Evolutionary conservation across 1,139 yeast genomes (phyloP).

Genomic region (Magnusiomyces fungicola): DNA sequence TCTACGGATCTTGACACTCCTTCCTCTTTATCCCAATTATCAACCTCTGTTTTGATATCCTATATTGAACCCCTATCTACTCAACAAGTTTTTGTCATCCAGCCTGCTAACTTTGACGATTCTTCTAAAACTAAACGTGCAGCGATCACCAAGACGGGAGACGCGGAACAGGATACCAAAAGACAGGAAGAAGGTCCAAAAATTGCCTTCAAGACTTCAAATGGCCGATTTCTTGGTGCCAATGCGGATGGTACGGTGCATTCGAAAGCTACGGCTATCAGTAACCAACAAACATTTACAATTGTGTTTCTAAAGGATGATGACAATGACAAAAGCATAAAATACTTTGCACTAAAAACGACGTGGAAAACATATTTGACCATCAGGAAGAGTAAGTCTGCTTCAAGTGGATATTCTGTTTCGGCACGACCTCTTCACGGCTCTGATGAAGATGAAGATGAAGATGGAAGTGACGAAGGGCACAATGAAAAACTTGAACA

Average conservation of each 20-base stretch:
- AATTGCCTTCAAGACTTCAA: constrained; percentile 32
- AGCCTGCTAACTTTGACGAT: constrained; percentile 23
- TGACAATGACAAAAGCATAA: neutral
- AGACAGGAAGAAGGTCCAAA: neutral
- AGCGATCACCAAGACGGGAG: neutral
- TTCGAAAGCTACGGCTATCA: constrained; percentile 35
- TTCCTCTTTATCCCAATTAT: constrained; percentile 1
- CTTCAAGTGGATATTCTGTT: constrained; percentile 8
- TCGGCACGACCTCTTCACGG: neutral
- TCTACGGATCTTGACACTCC: constrained; percentile 22
- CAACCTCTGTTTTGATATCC: constrained; percentile 17
- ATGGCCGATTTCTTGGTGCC: constrained; percentile 32
- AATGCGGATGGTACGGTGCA: constrained; percentile 23
- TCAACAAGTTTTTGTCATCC: constrained; percentile 36
- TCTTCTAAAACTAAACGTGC: no score
- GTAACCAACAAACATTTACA: constrained; percentile 33
- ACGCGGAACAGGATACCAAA: neutral
- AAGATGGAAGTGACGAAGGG: no score
- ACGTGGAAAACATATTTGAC: constrained; percentile 19
- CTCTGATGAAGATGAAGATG: no score
- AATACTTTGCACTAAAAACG: constrained; percentile 22
- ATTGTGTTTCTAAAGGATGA: constrained; percentile 16
- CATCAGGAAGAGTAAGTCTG: constrained; percentile 9
- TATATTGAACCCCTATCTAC: constrained; percentile 34
- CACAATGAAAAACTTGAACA: no score